Conservation (phyloP, 371 early-diverging fungal species). For the Mucor racemosus region DNA sequence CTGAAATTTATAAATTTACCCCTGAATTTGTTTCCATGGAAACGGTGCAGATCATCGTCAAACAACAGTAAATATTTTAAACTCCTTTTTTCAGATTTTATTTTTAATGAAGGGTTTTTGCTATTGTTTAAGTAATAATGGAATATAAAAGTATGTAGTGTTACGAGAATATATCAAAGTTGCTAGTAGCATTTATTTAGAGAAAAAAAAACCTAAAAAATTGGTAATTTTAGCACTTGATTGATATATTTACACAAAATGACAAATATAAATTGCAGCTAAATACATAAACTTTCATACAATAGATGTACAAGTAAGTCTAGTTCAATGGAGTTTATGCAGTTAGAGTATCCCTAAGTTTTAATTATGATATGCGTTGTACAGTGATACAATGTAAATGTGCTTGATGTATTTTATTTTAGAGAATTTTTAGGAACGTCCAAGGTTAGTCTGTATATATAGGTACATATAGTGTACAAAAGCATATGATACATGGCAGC, state of each 20-base stretch:
- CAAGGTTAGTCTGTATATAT: neutral
- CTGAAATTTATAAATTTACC: neutral
- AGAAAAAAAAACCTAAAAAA: too few species aligned
- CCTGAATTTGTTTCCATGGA: conserved; percentile 4
- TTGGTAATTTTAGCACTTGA: neutral
- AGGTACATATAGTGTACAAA: neutral
- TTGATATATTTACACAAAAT: neutral
- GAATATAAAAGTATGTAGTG: too few species aligned
- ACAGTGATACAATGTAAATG: neutral
- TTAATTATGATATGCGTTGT: neutral
- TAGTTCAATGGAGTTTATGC: neutral
- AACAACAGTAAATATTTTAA: too few species aligned
- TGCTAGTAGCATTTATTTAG: too few species aligned
- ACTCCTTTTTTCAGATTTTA: neutral
- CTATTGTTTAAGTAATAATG: too few species aligned
- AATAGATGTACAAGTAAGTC: neutral
- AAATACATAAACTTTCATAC: too few species aligned
- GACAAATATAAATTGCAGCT: neutral
- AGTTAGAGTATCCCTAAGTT: neutral
- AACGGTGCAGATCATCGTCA: neutral
- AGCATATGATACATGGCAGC: neutral
- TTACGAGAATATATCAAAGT: too few species aligned
- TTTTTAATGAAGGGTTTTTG: too few species aligned
- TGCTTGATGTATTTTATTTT: neutral
- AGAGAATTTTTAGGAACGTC: neutral